phyloP scores from a whole-genome alignment of 306 rosid genomes.

The cucumber (Cucumis sativus) region DNA sequence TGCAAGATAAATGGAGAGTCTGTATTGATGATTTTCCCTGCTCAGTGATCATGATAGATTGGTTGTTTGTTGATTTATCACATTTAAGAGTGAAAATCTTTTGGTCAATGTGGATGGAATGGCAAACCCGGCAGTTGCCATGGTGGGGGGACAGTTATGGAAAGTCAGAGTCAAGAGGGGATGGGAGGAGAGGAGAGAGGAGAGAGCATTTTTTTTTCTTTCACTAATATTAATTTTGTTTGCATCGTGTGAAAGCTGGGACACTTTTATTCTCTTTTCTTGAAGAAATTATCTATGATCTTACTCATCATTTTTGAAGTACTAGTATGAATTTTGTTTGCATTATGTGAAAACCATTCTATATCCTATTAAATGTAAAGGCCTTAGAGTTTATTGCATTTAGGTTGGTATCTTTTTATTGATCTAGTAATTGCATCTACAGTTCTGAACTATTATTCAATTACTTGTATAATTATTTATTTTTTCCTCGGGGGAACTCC shows the following conservation, averaged over 20 bases:
- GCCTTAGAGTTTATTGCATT: neutral
- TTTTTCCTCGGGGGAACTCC: neutral
- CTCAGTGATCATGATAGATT: too few species aligned
- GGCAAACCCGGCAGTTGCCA: too few species aligned
- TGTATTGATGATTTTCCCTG: too few species aligned
- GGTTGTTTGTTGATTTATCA: too few species aligned
- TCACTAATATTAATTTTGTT: neutral
- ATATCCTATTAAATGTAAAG: neutral
- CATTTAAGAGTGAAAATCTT: too few species aligned
- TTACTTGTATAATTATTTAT: neutral
- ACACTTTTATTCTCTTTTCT: neutral
- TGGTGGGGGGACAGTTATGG: too few species aligned
- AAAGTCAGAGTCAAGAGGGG: too few species aligned
- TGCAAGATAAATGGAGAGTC: too few species aligned
- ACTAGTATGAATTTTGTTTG: neutral
- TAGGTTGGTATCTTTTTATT: neutral
- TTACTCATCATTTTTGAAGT: neutral
- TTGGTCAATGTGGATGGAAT: too few species aligned
- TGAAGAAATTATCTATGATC: neutral
- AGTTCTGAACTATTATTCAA: neutral
- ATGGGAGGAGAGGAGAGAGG: too few species aligned
- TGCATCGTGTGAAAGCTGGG: neutral
- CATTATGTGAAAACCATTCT: neutral
- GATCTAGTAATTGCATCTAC: neutral
- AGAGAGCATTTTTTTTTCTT: too few species aligned